Conservation (phyloP, 805 yeast genomes). For the Zygosaccharomyces bailii region DNA sequence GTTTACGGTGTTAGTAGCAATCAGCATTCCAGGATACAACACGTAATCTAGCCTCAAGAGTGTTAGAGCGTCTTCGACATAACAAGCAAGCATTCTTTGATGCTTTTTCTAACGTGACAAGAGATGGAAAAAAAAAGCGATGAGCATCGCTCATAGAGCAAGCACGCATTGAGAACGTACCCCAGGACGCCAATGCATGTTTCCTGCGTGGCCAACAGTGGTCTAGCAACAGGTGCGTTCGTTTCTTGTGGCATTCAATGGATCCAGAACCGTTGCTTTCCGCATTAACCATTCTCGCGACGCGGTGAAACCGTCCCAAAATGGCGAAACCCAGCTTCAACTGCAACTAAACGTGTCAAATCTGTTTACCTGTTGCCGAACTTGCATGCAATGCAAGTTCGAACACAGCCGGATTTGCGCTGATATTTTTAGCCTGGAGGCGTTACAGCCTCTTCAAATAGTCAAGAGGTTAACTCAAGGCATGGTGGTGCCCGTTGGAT, state of each 20-base stretch:
- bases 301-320: slow-evolving; percentile 8
- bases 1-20: background rate
- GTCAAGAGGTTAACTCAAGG: background rate
- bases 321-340: slow-evolving; percentile 7
- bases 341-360: background rate
- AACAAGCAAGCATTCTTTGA: background rate
- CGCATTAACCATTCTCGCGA: slow-evolving; percentile 4
- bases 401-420: slow-evolving; percentile 2
- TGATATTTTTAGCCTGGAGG: background rate
- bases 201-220: background rate
- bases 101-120: background rate
- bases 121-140: background rate
- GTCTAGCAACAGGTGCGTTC: background rate
- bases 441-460: background rate
- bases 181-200: background rate
- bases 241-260: background rate
- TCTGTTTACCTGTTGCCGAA: background rate
- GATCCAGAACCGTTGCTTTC: background rate
- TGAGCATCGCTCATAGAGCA: background rate
- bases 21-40: background rate
- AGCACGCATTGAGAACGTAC: background rate
- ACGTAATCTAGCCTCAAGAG: background rate
- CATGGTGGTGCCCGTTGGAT: background rate
- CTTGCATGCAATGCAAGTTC: background rate
- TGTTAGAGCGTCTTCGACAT: background rate